Evolutionary conservation across 345 rosid genomes (phyloP).

Genomic region (Physaria fendleri): DNA sequence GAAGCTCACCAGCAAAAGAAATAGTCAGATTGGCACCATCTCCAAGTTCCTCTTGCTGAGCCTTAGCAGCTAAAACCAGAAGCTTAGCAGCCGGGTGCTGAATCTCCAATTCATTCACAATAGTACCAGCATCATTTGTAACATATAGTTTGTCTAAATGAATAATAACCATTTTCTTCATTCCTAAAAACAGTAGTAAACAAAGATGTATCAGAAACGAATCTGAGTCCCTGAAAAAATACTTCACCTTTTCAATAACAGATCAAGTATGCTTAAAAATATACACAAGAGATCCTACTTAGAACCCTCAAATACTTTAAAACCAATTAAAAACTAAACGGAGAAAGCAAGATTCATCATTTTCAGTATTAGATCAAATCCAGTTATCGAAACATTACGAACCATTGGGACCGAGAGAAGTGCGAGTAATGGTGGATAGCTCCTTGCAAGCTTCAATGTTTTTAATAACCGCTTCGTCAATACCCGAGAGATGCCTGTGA

Average conservation of each 20-base stretch:
- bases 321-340: neutral
- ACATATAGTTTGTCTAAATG: conserved; percentile 86
- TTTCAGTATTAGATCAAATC: conserved; percentile 10
- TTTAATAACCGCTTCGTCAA: conserved; percentile 87
- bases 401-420: conserved; percentile 96
- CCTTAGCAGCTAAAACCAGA: conserved; percentile 81
- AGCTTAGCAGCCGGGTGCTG: conserved; percentile 95
- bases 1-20: conserved; percentile 87
- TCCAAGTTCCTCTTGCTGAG: conserved; percentile 93
- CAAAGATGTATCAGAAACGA: no score
- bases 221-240: conserved; percentile 5
- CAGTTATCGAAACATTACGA: neutral
- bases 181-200: no score
- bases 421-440: conserved; percentile 85
- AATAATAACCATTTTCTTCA: conserved; percentile 96
- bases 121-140: conserved; percentile 88
- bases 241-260: no score
- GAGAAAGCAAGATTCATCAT: no score
- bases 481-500: conserved; percentile 86
- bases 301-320: neutral
- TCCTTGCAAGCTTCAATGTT: conserved; percentile 96
- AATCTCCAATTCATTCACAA: conserved; percentile 88
- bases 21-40: conserved; percentile 87
- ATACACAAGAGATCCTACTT: neutral
- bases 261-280: no score